Evolutionary conservation across 495 filamentous ascomycete species (phyloP), one percentile per base, ranked within the genome.

Genomic region (Aspergillus asperescens): DNA sequence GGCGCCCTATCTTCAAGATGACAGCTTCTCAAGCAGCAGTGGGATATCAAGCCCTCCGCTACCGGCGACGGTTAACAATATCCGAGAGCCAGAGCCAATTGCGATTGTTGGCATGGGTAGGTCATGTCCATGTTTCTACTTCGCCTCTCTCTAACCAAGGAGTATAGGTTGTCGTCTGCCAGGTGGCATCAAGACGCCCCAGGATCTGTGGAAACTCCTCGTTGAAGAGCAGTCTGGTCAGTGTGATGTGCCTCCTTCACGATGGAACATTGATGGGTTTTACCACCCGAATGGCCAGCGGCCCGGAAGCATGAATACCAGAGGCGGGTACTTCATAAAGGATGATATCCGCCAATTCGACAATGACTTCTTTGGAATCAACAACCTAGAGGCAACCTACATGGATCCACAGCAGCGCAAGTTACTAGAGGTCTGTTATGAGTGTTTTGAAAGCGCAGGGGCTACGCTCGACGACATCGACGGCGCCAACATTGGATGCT

Each of bases 401-500:
- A 49, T 55, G 46, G 52, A 55, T 18, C 52, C 52, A 7, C 52
- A 48, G 29, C 49, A 53, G 12, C 43, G 49, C 1, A 55, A 49
- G n/a, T 16, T 68, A 4, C 44, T 67, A 0, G 67, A 71, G 29
- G 61, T 71, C 0, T 56, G 58, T 9, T 47, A 16, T 25, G 60
- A 67, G 34, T 63, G 60, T 23, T 18, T 67, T 0, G 62, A 67
- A 25, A 56, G 43, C 35, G 62, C 50, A 1, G 60, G 59, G n/a
- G 24, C 45, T 9, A 13, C 51, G 8, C 28, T 55, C 7, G 38
- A 58, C 3, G 46, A 53, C 2, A 39, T 77, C n/a, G 50, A 72
- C 1, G 73, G 71, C 20, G 62, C 68, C 1, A 62, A 70, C 25
- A 77, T 73, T 7, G 68, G 62, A 9, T 69, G 72, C 16, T 79